Evolutionary conservation across 352 stramenopile species (phyloP).

Genomic region (Globisporangium middletonii): DNA sequence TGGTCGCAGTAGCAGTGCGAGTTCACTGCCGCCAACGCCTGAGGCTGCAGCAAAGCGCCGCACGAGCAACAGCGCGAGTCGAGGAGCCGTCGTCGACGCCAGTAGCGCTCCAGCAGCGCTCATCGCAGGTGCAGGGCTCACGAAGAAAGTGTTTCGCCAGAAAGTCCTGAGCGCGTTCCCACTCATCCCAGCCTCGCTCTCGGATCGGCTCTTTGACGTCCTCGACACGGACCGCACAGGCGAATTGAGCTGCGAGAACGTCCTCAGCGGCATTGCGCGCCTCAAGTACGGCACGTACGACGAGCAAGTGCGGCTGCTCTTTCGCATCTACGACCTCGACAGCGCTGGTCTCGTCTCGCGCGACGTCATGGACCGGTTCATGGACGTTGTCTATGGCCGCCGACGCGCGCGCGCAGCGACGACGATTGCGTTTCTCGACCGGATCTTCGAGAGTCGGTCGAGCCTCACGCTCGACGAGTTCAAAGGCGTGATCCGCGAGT

Average conservation of each 20-base stretch:
- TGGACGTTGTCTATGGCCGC: constrained; percentile 81
- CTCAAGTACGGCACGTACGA: constrained; percentile 71
- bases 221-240: constrained; percentile 66
- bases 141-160: constrained; percentile 74
- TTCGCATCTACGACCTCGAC: constrained; percentile 84
- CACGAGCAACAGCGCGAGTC: constrained; percentile 1
- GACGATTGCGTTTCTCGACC: constrained; percentile 52
- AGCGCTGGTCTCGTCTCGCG: constrained; percentile 46
- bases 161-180: constrained; percentile 75
- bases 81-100: constrained; percentile 3
- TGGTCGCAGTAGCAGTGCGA: constrained; percentile 15
- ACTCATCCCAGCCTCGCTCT: constrained; percentile 76
- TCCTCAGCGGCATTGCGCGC: constrained; percentile 65
- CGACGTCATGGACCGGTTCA: constrained; percentile 73
- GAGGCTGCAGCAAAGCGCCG: constrained; percentile 4
- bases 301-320: constrained; percentile 73
- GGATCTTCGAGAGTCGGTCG: constrained; percentile 38
- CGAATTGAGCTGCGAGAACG: constrained; percentile 51
- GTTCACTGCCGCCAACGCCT: background rate
- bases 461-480: constrained; percentile 64
- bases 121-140: constrained; percentile 14
- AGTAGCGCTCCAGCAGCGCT: too few species aligned
- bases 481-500: constrained; percentile 37
- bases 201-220: constrained; percentile 80
- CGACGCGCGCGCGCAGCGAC: constrained; percentile 28